These are phyloP conservation scores for Pichia sp. DNA, from an alignment of 1,139 yeast species.

Conservation along the genomic window DNA sequence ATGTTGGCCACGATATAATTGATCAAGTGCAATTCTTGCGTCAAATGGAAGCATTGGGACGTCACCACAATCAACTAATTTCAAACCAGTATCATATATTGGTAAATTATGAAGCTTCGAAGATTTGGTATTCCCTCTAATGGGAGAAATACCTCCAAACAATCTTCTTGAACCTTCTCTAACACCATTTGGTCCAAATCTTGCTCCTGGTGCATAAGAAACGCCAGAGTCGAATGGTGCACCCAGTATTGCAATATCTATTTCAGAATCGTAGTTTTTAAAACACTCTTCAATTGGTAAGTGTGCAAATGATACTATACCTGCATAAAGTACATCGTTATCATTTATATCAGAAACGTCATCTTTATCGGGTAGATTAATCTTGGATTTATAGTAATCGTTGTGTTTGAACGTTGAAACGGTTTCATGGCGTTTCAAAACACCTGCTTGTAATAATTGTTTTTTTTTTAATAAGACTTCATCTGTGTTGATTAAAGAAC, in stretches of 20 bases:
- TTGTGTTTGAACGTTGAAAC: neutral
- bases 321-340: constrained; percentile 31
- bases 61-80: constrained; percentile 49
- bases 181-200: constrained; percentile 46
- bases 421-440: neutral
- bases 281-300: constrained; percentile 38
- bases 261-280: constrained; percentile 18
- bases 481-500: constrained; percentile 20
- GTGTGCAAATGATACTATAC: constrained; percentile 43
- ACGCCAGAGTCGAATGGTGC: constrained; percentile 50
- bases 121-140: constrained; percentile 29
- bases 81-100: constrained; percentile 25
- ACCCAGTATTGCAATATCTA: constrained; percentile 46
- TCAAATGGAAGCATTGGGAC: constrained; percentile 52
- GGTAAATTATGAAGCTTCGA: constrained; percentile 26
- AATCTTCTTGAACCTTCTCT: constrained; percentile 37
- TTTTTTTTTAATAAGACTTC: constrained; percentile 12
- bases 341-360: constrained; percentile 26
- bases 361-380: constrained; percentile 29
- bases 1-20: constrained; percentile 44
- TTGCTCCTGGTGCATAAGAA: constrained; percentile 43
- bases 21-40: constrained; percentile 46
- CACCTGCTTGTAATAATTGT: constrained; percentile 9
- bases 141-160: constrained; percentile 33
- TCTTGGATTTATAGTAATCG: constrained; percentile 16